These are phyloP conservation scores for Senecio squalidus DNA, from an alignment of 140 eudicot genomes.

Conservation along the genomic window DNA sequence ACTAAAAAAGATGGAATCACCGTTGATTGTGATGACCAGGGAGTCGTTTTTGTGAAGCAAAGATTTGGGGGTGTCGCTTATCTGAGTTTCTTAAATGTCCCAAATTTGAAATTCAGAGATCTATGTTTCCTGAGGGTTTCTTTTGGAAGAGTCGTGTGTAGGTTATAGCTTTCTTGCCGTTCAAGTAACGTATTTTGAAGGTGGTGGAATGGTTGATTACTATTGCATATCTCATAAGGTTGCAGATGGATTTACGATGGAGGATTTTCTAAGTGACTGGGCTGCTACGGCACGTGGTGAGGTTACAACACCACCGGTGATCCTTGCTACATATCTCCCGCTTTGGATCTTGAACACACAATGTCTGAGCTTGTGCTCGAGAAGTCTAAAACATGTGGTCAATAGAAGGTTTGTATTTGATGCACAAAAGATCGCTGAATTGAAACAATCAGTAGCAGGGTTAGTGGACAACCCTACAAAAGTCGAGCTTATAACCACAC, in stretches of 20 bases:
- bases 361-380: constrained; percentile 14
- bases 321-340: constrained; percentile 18
- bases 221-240: constrained; percentile 25
- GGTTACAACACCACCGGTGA: constrained; percentile 10
- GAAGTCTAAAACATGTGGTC: neutral
- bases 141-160: constrained; percentile 29
- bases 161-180: constrained; percentile 19
- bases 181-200: constrained; percentile 17
- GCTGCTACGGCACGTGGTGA: constrained; percentile 13
- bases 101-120: constrained; percentile 1
- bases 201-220: constrained; percentile 23
- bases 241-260: constrained; percentile 16
- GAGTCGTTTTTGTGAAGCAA: constrained; percentile 24
- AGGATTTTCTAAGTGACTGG: constrained; percentile 20
- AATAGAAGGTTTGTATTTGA: constrained; percentile 19
- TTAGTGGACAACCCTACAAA: constrained; percentile 26
- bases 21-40: constrained; percentile 32
- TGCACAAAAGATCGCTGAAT: neutral
- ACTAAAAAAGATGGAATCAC: constrained; percentile 11
- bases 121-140: constrained; percentile 20
- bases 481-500: constrained; percentile 25
- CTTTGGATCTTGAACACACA: constrained; percentile 6
- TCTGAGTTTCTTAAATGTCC: constrained; percentile 22
- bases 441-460: constrained; percentile 8
- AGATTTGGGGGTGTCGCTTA: too few species aligned